These are phyloP conservation scores for Podospora sp. DNA, from an alignment of 495 filamentous ascomycete genomes.

Conservation along the genomic window DNA sequence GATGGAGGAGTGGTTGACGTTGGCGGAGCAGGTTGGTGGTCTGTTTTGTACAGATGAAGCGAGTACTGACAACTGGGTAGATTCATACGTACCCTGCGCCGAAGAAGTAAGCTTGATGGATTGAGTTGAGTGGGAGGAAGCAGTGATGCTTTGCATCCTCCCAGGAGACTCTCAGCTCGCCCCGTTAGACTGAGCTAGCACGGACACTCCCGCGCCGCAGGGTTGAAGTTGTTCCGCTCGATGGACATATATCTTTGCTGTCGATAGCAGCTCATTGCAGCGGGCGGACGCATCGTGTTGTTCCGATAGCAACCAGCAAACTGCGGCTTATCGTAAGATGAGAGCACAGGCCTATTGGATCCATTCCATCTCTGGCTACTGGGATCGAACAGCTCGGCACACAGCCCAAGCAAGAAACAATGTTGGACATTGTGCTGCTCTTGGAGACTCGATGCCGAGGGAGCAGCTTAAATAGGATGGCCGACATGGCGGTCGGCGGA, in stretches of 20 bases:
- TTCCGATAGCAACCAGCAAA: no score
- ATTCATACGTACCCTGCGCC: not conserved
- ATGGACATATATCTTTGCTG: no score
- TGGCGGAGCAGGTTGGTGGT: slow-evolving; percentile 60
- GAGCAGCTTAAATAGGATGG: not conserved
- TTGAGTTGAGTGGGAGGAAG: not conserved
- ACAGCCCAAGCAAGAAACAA: no score
- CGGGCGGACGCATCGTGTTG: no score
- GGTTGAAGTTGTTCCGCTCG: not conserved
- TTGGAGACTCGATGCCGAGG: not conserved
- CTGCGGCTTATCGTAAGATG: no score
- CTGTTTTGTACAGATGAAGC: not conserved
- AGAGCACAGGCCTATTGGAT: no score
- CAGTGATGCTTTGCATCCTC: not conserved
- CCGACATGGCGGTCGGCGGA: not conserved
- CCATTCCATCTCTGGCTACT: no score
- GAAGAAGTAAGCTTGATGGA: not conserved
- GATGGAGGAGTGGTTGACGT: slow-evolving; percentile 81
- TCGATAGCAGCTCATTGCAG: no score
- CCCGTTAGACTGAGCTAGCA: not conserved
- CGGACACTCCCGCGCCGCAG: not conserved
- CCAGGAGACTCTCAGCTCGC: no score
- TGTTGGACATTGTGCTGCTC: not conserved
- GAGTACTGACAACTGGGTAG: not conserved
- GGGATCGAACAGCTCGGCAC: no score